Percentiles rank a stretch among this genome's conserved stretches.
Evolutionary conservation across 2,329 filamentous ascomycete species (phyloP).

Genomic region (Didymella pinodella): DNA sequence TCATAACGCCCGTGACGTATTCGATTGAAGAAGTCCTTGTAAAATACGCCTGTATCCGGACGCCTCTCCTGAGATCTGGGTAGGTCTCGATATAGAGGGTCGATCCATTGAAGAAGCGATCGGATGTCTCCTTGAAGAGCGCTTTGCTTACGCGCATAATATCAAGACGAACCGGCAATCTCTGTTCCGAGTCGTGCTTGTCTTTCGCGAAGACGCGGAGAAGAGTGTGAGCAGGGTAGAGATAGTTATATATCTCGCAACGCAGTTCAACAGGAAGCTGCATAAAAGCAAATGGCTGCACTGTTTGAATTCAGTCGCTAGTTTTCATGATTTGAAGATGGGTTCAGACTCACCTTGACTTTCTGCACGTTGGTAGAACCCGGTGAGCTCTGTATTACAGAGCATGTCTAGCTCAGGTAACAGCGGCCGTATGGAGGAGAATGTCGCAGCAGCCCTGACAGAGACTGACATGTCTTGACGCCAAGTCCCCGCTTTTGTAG

Average conservation of each 20-base stretch:
- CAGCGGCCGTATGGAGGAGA: slow-evolving; percentile 31
- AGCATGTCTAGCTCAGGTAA: slow-evolving; percentile 29
- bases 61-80: not conserved
- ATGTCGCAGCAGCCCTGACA: slow-evolving; percentile 28
- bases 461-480: not conserved
- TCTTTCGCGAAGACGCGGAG: slow-evolving; percentile 8
- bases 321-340: too few species aligned
- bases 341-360: slow-evolving; percentile 22
- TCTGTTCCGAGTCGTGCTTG: slow-evolving; percentile 2
- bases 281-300: slow-evolving; percentile 34
- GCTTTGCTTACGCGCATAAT: slow-evolving; percentile 31
- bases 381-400: slow-evolving; percentile 29
- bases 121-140: slow-evolving; percentile 27
- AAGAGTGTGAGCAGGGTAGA: slow-evolving; percentile 27
- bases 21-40: not conserved
- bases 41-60: not conserved
- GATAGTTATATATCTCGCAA: slow-evolving; percentile 29
- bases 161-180: slow-evolving; percentile 17
- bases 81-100: slow-evolving; percentile 24
- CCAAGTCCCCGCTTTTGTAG: slow-evolving; percentile 8
- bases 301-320: slow-evolving; percentile 21
- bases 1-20: slow-evolving; percentile 16
- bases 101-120: slow-evolving; percentile 27
- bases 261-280: slow-evolving; percentile 36
- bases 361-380: slow-evolving; percentile 24